Evolutionary conservation across 2,329 filamentous ascomycete genomes (phyloP), one percentile per base, ranked within the genome.

Genomic region (Ophiocordyceps sinensis): DNA sequence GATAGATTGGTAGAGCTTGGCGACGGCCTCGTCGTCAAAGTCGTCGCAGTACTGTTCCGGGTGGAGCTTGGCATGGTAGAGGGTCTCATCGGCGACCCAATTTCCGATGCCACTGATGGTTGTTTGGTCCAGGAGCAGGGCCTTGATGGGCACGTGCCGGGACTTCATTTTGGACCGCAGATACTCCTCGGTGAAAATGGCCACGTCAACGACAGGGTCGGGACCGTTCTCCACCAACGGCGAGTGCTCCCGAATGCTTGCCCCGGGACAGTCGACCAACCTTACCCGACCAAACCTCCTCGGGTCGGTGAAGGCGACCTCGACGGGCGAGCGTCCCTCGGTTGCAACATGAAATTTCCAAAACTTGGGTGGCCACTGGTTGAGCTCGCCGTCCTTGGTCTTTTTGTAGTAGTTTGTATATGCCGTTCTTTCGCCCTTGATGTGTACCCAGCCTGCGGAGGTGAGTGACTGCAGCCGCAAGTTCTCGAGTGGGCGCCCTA

Each of bases 11-110:
- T 91, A 80, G 2, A 98, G 67, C 32, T 67, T 69, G 47, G 74
- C 71, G 46, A 93, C 75, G 57, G 95, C 81, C 1, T 64, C 70
- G 28, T 84, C 76, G 46, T 59, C 70, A 49, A 96, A 82, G 0
- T 84, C 83, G 53, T 95, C 80, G 61, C 82, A 86, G 62, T 93
- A 93, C 57, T 94, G 86, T 58, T 95, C 89, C 0, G 91, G 91
- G 50, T 98, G 89, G 14, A 96, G 72, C 39, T 74, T 78, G 5
- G 91, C 83, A 50, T 96, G 81, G 54, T 88, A 98, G 40, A 98
- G 67, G 7, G 94, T 80, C 59, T 98, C 91, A 55, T 98, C 91
- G 1, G 82, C 87, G 41, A 98, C 89, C 89, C 89, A 98, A 56
- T 96, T 96, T 0, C 91, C 91, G 46, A 98, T 85, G 8, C 91